Evolutionary conservation across 2,329 filamentous ascomycete species (phyloP).

Genomic region (Mycosphaerella arachidis): DNA sequence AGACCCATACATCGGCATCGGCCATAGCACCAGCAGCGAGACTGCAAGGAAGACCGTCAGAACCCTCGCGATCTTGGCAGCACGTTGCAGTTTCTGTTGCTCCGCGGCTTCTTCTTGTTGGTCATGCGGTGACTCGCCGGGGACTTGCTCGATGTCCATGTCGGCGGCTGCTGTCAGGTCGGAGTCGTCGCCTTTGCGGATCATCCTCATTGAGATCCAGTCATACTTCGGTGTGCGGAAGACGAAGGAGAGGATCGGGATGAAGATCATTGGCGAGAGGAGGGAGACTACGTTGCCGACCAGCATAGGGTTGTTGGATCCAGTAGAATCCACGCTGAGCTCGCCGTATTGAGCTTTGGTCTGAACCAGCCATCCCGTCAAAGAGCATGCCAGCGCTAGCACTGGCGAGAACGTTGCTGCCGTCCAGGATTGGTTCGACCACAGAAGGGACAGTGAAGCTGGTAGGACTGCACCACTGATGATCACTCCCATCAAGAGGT

Average conservation of each 20-base stretch:
- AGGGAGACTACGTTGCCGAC: slow-evolving; percentile 81
- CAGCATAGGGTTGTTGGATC: slow-evolving; percentile 82
- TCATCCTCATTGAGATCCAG: slow-evolving; percentile 76
- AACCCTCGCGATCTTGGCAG: slow-evolving; percentile 50
- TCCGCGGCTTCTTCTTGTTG: slow-evolving; percentile 43
- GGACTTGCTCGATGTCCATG: slow-evolving; percentile 61
- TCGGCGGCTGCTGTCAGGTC: slow-evolving; percentile 62
- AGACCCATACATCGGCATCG: slow-evolving; percentile 83
- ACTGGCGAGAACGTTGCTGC: slow-evolving; percentile 67
- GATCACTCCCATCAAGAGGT: slow-evolving; percentile 86
- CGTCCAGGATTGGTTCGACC: slow-evolving; percentile 73
- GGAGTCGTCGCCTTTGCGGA: slow-evolving; percentile 73
- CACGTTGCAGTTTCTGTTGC: slow-evolving; percentile 39
- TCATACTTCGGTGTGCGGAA: slow-evolving; percentile 76
- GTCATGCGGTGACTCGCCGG: slow-evolving; percentile 45
- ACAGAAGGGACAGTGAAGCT: slow-evolving; percentile 73
- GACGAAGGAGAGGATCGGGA: slow-evolving; percentile 68
- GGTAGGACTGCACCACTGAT: slow-evolving; percentile 75
- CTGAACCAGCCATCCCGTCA: slow-evolving; percentile 75
- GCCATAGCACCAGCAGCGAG: slow-evolving; percentile 75
- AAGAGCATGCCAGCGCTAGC: slow-evolving; percentile 62
- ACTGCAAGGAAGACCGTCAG: slow-evolving; percentile 63
- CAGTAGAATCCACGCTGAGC: slow-evolving; percentile 69
- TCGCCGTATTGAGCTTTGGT: slow-evolving; percentile 64
- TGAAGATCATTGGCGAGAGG: slow-evolving; percentile 68